These are phyloP conservation scores for Akanthomyces uredinophilus DNA, from an alignment of 2,329 filamentous ascomycete genomes.

Conservation along the genomic window DNA sequence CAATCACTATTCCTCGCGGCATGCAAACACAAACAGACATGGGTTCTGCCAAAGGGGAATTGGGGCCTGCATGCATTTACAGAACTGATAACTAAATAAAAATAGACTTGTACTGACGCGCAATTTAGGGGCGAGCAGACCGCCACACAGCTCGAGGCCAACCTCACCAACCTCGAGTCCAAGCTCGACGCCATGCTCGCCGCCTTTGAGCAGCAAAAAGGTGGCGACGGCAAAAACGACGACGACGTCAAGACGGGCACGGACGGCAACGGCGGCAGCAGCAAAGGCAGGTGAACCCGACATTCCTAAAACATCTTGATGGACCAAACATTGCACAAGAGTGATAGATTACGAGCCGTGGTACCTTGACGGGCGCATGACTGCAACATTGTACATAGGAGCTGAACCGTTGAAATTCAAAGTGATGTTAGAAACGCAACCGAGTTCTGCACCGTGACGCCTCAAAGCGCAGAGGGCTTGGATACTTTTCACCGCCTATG, in stretches of 20 bases:
- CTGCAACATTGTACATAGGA: not conserved
- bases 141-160: slow-evolving; percentile 47
- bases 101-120: not conserved
- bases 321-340: not conserved
- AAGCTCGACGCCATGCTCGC: slow-evolving; percentile 52
- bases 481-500: not conserved
- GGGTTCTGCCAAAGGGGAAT: no score
- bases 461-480: not conserved
- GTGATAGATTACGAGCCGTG: not conserved
- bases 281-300: not conserved
- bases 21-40: no score
- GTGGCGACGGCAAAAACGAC: not conserved
- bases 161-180: slow-evolving; percentile 46
- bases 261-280: not conserved
- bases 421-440: not conserved
- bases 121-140: slow-evolving; percentile 47
- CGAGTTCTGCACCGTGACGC: not conserved
- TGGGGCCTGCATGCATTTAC: no score
- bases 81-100: not conserved
- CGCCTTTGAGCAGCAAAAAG: slow-evolving; percentile 33
- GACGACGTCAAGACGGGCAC: not conserved
- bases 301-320: not conserved
- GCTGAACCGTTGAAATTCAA: not conserved
- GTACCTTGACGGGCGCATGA: not conserved
- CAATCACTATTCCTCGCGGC: not conserved